A percentile compares a stretch with the other conserved stretches of the same genome.
Evolutionary conservation across 2,329 filamentous ascomycete species (phyloP).

Genomic region (Cytospora piceicola): DNA sequence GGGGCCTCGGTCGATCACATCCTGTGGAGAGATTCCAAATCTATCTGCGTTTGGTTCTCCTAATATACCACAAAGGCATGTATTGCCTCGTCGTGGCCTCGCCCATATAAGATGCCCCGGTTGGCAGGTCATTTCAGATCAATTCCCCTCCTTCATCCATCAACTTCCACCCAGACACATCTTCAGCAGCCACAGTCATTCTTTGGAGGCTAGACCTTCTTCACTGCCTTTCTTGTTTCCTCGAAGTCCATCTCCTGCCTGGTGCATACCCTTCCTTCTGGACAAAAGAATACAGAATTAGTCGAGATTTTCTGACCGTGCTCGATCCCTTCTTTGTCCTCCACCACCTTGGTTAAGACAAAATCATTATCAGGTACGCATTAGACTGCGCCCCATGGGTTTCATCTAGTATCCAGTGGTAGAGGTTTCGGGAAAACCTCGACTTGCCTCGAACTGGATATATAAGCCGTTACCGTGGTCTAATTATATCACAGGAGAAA

Average conservation of each 20-base stretch:
- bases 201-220: slow-evolving; percentile 44
- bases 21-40: slow-evolving; percentile 4
- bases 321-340: slow-evolving; percentile 30
- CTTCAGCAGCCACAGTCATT: slow-evolving; percentile 43
- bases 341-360: slow-evolving; percentile 12
- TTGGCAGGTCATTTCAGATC: slow-evolving; percentile 13
- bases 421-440: background rate
- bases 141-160: slow-evolving; percentile 30
- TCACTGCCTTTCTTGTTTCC: slow-evolving; percentile 34
- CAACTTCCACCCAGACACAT: slow-evolving; percentile 36
- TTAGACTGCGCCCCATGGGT: background rate
- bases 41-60: slow-evolving; percentile 8
- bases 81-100: slow-evolving; percentile 25
- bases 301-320: slow-evolving; percentile 32
- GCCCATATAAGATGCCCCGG: slow-evolving; percentile 32
- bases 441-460: slow-evolving; percentile 6
- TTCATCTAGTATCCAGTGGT: background rate
- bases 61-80: background rate
- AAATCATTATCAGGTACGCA: slow-evolving; percentile 23
- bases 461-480: slow-evolving; percentile 7
- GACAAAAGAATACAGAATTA: slow-evolving; percentile 34
- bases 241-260: slow-evolving; percentile 42
- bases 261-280: slow-evolving; percentile 47
- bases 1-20: slow-evolving; percentile 31
- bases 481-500: slow-evolving; percentile 24